A percentile compares a stretch with the other conserved stretches of the same genome.
Conservation (phyloP, 345 rosid genomes). For the Xanthoceras sorbifolium region DNA sequence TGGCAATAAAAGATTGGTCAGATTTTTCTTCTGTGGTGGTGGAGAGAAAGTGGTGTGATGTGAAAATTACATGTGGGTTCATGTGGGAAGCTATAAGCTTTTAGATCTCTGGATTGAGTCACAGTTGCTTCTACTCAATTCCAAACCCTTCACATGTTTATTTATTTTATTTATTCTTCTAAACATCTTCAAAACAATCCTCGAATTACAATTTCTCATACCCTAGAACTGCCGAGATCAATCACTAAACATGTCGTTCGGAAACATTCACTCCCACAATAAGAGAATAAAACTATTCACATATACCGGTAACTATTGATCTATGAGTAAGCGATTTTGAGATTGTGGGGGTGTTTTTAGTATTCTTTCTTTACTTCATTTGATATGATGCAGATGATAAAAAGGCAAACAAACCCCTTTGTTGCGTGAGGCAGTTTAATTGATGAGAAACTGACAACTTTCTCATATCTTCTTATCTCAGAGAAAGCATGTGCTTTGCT, state of each 20-base stretch:
- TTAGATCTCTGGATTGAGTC: neutral
- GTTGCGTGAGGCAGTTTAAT: neutral
- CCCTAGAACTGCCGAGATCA: too few species aligned
- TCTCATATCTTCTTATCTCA: neutral
- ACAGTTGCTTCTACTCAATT: neutral
- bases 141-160: neutral
- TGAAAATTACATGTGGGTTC: neutral
- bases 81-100: slow-evolving; percentile 9
- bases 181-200: neutral
- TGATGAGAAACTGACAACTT: neutral
- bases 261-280: too few species aligned
- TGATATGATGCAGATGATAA: too few species aligned
- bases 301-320: too few species aligned
- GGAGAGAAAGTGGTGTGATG: neutral
- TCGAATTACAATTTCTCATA: too few species aligned
- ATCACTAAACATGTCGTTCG: too few species aligned
- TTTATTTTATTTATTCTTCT: too few species aligned
- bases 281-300: too few species aligned
- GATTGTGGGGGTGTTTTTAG: too few species aligned
- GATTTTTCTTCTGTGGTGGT: neutral
- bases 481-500: neutral
- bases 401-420: neutral
- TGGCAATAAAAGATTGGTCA: neutral
- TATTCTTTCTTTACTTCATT: too few species aligned
- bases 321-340: too few species aligned